Evolutionary conservation across 2,329 filamentous ascomycete genomes (phyloP), one percentile per base, ranked within the genome.

Genomic region (Acrodontium crateriforme): DNA sequence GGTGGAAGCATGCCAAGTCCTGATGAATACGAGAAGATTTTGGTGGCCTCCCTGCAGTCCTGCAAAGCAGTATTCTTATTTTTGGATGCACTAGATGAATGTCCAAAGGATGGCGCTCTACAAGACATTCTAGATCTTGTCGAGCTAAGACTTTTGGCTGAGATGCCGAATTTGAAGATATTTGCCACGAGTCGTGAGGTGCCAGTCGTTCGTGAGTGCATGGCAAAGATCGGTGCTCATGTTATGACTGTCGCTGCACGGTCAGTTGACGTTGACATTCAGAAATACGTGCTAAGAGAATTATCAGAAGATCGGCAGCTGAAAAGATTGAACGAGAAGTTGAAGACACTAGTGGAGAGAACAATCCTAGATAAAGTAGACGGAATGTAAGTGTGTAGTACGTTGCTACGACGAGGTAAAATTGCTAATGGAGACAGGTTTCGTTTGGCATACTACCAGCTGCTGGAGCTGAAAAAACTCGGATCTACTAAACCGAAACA

Each of bases 31-130:
- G 10, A 39, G 13, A 27, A 30, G 12, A 35, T 43, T 11, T 15
- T 42, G n/a, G 6, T 25, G 5, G 9, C 28, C n/a, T 33, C 24
- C 10, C 24, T 44, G 10, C 13, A 27, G 17, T 19, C 35, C 18
- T 35, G 24, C 24, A 23, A 16, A 40, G 50, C 14, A 24, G 40
- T 45, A 1, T 52, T 42, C 25, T 33, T 54, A 10, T 37, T 49
- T 2, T 18, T 55, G 9, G 50, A 54, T 36, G 50, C 52, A 15
- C 32, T 54, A 11, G 48, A 55, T 21, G 50, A 54, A 24, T 49
- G 40, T 34, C 34, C 32, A 8, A 30, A 44, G 12, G 23, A 29
- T 5, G 28, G 31, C 9, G 25, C 19, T 10, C 32, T 37, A 17
- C 32, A 38, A 15, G 18, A 19, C 12, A 21, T 39, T 8, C 32